Evolutionary conservation across 345 rosid species (phyloP).

Genomic region (Laguncularia racemosa): DNA sequence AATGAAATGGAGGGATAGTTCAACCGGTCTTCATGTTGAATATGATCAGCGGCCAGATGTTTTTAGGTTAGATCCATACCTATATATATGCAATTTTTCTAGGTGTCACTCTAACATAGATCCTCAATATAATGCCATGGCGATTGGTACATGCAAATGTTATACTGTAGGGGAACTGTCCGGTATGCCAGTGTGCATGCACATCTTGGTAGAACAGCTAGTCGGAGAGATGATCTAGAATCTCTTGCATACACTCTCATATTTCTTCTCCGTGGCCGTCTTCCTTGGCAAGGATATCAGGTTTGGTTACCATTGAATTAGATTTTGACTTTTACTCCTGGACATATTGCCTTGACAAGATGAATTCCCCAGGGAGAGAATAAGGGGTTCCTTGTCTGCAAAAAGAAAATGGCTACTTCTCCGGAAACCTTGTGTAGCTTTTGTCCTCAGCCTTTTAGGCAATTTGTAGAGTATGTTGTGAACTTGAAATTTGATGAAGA

Average conservation of each 20-base stretch:
- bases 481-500: slow-evolving; percentile 96
- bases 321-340: slow-evolving; percentile 1
- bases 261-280: slow-evolving; percentile 93
- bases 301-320: slow-evolving; percentile 22
- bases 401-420: slow-evolving; percentile 97
- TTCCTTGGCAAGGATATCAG: slow-evolving; percentile 99
- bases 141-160: background rate
- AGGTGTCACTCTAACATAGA: background rate
- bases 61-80: slow-evolving; percentile 48
- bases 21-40: slow-evolving; percentile 83
- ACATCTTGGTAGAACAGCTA: slow-evolving; percentile 95
- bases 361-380: slow-evolving; percentile 73
- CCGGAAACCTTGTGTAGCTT: slow-evolving; percentile 86
- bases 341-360: slow-evolving; percentile 6
- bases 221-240: slow-evolving; percentile 94
- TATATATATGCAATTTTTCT: background rate
- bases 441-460: slow-evolving; percentile 83
- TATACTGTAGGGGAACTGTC: slow-evolving; percentile 73
- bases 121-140: background rate
- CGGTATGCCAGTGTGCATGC: slow-evolving; percentile 98
- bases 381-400: slow-evolving; percentile 92
- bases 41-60: slow-evolving; percentile 99
- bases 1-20: slow-evolving; percentile 76
- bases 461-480: slow-evolving; percentile 86
- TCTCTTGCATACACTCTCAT: slow-evolving; percentile 97